Evolutionary conservation across 2,329 filamentous ascomycete species (phyloP).

Genomic region (Sporothrix pseudoabietina): DNA sequence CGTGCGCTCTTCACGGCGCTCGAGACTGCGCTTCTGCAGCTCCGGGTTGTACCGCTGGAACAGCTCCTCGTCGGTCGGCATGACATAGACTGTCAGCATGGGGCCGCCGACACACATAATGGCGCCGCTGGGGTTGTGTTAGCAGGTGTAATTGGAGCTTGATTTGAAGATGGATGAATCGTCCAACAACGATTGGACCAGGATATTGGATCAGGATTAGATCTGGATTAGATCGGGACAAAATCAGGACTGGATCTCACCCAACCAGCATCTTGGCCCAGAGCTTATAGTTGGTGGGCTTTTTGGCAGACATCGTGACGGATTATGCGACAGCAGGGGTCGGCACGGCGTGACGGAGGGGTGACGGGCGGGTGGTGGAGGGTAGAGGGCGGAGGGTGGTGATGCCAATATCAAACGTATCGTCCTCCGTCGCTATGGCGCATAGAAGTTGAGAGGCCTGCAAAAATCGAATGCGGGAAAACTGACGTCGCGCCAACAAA

Average conservation of each 20-base stretch:
- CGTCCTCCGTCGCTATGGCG: neutral
- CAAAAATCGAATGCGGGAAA: conserved; percentile 12
- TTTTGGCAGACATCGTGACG: conserved; percentile 37
- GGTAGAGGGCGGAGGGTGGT: neutral
- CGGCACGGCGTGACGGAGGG: neutral
- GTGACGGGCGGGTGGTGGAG: neutral
- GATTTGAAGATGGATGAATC: too few species aligned
- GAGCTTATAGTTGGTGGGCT: conserved; percentile 56
- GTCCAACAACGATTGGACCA: neutral
- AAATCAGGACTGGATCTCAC: conserved; percentile 52
- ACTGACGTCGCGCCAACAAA: conserved; percentile 14
- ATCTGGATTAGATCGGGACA: too few species aligned
- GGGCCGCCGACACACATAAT: conserved; percentile 80
- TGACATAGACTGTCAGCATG: conserved; percentile 75
- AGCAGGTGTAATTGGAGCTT: neutral
- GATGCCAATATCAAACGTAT: neutral
- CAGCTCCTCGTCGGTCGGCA: conserved; percentile 87
- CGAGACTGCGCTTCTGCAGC: conserved; percentile 84
- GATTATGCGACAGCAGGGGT: neutral
- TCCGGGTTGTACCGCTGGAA: conserved; percentile 93
- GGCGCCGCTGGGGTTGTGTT: conserved; percentile 59
- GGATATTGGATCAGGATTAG: conserved; percentile 38
- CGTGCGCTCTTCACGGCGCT: conserved; percentile 71
- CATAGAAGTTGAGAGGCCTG: neutral
- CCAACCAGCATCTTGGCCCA: conserved; percentile 70